These are phyloP conservation scores for Coffea canephora DNA, from an alignment of 257 asterid genomes.

Conservation along the genomic window DNA sequence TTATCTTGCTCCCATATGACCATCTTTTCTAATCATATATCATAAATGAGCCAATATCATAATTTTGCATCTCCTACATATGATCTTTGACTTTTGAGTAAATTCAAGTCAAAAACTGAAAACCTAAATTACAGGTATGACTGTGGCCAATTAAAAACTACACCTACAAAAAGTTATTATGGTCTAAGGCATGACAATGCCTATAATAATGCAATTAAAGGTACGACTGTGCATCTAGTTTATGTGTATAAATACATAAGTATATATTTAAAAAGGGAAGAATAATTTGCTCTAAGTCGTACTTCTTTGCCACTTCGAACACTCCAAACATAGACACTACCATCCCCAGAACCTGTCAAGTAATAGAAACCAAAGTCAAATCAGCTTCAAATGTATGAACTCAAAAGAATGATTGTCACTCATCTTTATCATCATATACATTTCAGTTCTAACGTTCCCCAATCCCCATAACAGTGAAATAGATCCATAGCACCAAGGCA, in stretches of 20 bases:
- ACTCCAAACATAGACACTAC: conserved; percentile 93
- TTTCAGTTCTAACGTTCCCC: background rate
- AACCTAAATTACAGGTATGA: background rate
- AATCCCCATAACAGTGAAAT: background rate
- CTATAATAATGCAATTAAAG: background rate
- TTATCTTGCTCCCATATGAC: background rate
- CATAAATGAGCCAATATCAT: background rate
- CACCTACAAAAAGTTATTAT: background rate
- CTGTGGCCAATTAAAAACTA: background rate
- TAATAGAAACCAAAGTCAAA: conserved; percentile 20
- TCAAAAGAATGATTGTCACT: background rate
- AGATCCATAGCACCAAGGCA: background rate
- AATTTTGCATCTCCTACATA: background rate
- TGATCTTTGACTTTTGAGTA: background rate
- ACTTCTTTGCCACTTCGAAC: conserved; percentile 96
- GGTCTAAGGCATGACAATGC: background rate
- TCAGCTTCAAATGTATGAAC: background rate
- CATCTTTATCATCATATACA: background rate
- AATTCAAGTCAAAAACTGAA: background rate
- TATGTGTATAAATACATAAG: background rate
- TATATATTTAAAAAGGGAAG: conserved; percentile 1
- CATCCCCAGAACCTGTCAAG: conserved; percentile 92
- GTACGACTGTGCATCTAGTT: background rate
- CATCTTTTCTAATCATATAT: background rate
- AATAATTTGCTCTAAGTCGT: conserved; percentile 21